Evolutionary conservation across 768 basidiomycete genomes (phyloP).

Genomic region (Boletus eberwhitei): DNA sequence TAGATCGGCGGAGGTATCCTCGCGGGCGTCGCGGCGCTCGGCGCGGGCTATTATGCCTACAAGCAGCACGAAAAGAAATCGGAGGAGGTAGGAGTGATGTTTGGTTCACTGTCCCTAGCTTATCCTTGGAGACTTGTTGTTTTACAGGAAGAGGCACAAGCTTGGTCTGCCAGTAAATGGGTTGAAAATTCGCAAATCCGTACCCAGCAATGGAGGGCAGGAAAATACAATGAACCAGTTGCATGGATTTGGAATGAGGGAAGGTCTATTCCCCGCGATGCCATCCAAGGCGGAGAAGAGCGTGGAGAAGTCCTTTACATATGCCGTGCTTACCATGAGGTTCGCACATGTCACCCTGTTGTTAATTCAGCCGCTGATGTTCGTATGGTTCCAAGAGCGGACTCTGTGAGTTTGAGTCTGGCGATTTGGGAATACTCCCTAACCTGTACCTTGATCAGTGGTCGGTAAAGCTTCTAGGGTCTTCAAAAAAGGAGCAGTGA

Average conservation of each 20-base stretch:
- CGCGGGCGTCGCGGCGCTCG: conserved; percentile 51
- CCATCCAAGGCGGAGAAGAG: conserved; percentile 57
- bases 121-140: not conserved
- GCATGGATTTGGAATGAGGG: conserved; percentile 65
- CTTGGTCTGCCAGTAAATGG: conserved; percentile 56
- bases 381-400: conserved; percentile 41
- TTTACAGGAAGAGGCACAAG: conserved; percentile 45
- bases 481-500: conserved; percentile 59
- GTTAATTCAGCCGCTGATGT: conserved; percentile 1
- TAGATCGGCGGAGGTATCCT: conserved; percentile 66
- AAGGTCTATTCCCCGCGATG: conserved; percentile 53
- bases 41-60: conserved; percentile 48
- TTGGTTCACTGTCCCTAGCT: not conserved
- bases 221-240: conserved; percentile 44
- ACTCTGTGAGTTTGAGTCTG: conserved; percentile 39
- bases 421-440: not conserved
- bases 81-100: conserved; percentile 45
- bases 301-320: conserved; percentile 52
- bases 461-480: conserved; percentile 60
- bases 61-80: conserved; percentile 54
- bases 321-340: conserved; percentile 57
- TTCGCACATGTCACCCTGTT: conserved; percentile 24
- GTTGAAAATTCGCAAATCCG: conserved; percentile 52
- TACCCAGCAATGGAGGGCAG: conserved; percentile 44
- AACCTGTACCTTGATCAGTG: conserved; percentile 37